Percentiles rank a stretch among this genome's conserved stretches.
phyloP scores from a whole-genome alignment of 176 grass and related monocot genomes.

The Lolium perenne region DNA sequence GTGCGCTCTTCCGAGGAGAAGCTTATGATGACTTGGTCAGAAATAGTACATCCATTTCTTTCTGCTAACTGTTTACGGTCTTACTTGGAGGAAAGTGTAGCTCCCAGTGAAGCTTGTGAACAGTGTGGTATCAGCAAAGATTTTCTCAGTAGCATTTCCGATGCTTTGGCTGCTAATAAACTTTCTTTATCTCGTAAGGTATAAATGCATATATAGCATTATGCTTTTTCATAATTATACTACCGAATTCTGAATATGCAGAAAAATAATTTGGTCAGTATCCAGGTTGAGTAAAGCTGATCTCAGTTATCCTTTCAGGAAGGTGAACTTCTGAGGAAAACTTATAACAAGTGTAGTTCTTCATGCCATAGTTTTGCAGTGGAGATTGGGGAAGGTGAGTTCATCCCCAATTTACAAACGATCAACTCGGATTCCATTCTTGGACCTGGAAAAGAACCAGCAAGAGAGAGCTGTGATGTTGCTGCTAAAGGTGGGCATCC shows the following conservation, averaged over 20 bases:
- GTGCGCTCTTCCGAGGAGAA: conserved; percentile 44
- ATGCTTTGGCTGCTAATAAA: conserved; percentile 7
- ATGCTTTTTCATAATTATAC: conserved; percentile 1
- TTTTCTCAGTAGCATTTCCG: conserved; percentile 8
- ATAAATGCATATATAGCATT: not conserved
- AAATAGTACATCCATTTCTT: conserved; percentile 42
- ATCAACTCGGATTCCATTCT: not conserved
- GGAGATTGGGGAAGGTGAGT: conserved; percentile 53
- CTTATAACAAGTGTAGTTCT: not conserved
- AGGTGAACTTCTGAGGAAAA: conserved; percentile 10
- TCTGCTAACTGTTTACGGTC: conserved; percentile 4
- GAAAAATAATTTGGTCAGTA: not conserved
- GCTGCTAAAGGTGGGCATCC: not conserved
- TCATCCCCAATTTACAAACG: conserved; percentile 35
- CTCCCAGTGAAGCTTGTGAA: conserved; percentile 42
- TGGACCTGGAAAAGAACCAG: conserved; percentile 2
- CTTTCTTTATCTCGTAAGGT: conserved; percentile 40
- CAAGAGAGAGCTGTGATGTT: conserved; percentile 25
- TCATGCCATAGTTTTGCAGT: not conserved
- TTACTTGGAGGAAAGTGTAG: conserved; percentile 10
- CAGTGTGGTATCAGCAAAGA: conserved; percentile 37
- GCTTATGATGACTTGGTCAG: conserved; percentile 37
- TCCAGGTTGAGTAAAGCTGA: conserved; percentile 14
- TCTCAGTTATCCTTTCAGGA: conserved; percentile 37
- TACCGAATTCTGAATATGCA: conserved; percentile 10